Evolutionary conservation across 148 eudicot species (phyloP).

Genomic region (Rhododendron ferrugineum): DNA sequence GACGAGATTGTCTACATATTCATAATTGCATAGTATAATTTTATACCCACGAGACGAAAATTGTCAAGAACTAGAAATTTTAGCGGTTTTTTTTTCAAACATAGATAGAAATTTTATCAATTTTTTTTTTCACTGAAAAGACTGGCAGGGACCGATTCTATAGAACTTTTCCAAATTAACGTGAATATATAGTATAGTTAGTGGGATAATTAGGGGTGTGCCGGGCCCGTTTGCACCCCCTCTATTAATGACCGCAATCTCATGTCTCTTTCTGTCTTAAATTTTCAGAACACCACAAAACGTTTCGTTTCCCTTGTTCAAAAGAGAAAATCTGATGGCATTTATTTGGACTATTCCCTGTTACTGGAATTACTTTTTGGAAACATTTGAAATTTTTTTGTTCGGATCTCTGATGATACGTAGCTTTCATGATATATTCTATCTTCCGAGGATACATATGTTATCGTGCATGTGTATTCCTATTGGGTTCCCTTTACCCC

Average conservation of each 20-base stretch:
- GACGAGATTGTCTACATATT: no score
- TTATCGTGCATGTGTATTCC: neutral
- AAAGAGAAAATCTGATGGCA: conserved; percentile 44
- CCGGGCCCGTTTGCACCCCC: no score
- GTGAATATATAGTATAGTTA: no score
- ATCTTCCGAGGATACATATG: neutral
- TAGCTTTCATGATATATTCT: conserved; percentile 36
- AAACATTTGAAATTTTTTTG: conserved; percentile 14
- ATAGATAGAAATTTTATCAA: no score
- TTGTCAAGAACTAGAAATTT: no score
- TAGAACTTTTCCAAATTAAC: no score
- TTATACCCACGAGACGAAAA: no score
- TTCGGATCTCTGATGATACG: conserved; percentile 32
- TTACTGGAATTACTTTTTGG: conserved; percentile 4
- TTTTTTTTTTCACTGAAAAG: no score
- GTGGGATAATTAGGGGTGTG: no score
- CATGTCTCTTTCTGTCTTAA: conserved; percentile 59
- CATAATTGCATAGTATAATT: no score
- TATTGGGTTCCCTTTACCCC: neutral
- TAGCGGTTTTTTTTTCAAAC: no score
- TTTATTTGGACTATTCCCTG: conserved; percentile 47
- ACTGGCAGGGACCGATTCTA: no score
- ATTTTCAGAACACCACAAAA: conserved; percentile 44
- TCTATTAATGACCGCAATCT: conserved; percentile 40
- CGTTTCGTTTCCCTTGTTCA: conserved; percentile 29